These are phyloP conservation scores for Citrus inodora DNA, from an alignment of 345 rosid genomes.

Conservation along the genomic window DNA sequence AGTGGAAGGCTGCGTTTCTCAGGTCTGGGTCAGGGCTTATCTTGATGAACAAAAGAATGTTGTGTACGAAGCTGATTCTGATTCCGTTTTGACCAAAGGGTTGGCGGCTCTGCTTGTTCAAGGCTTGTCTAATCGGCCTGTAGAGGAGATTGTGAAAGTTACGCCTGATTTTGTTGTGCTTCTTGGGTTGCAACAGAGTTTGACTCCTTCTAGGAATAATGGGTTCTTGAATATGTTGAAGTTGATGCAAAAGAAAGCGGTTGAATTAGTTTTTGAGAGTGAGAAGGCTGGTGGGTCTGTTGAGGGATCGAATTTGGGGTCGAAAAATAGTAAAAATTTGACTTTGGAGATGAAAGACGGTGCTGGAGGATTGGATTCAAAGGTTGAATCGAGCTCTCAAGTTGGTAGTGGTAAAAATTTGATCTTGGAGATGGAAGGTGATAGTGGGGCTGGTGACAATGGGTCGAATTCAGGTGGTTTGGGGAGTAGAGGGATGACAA, in stretches of 20 bases:
- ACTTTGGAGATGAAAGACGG: neutral
- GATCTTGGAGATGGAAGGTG: neutral
- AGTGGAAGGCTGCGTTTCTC: conserved; percentile 92
- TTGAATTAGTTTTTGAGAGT: conserved; percentile 40
- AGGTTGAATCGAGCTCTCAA: conserved; percentile 19
- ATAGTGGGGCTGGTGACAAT: conserved; percentile 1
- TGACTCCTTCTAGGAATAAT: conserved; percentile 82
- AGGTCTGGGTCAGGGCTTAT: conserved; percentile 95
- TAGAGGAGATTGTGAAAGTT: conserved; percentile 64
- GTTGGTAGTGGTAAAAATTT: neutral
- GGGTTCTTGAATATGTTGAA: conserved; percentile 91
- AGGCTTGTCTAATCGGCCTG: conserved; percentile 76
- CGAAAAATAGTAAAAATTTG: neutral
- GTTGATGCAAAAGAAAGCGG: conserved; percentile 88
- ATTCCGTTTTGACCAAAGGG: conserved; percentile 78
- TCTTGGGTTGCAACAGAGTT: conserved; percentile 83
- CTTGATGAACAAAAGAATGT: conserved; percentile 59
- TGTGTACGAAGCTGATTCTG: conserved; percentile 87
- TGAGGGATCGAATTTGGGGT: neutral
- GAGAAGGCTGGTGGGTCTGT: conserved; percentile 30
- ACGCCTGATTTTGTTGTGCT: conserved; percentile 76
- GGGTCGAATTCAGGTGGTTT: conserved; percentile 16
- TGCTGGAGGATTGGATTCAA: neutral
- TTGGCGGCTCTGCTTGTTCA: conserved; percentile 86
- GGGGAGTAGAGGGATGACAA: conserved; percentile 69